Evolutionary conservation across 2,329 filamentous ascomycete genomes (phyloP), one percentile per base, ranked within the genome.

Genomic region (Fusarium circinatum): DNA sequence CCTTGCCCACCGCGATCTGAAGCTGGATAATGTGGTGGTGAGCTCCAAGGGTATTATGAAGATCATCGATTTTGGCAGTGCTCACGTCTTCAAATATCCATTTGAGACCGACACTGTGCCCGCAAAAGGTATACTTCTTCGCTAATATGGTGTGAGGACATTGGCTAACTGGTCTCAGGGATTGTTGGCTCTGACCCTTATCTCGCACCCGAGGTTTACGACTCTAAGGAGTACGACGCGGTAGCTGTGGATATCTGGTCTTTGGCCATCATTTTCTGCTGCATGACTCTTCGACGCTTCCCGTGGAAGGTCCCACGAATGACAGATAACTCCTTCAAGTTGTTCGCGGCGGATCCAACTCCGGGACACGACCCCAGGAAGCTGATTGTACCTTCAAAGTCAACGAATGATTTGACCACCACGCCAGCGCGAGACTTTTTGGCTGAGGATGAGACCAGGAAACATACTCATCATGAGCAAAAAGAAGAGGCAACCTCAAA

Each of bases 11-110:
- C 91, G 96, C 49, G 96, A 99, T 86, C 80, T 99, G 78, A 99
- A 99, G 84, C 85, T 99, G 77, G 96, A 99, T 84, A 99, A 99
- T 77, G 96, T 99, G 26, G 96, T 99, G 34, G 95, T 99, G 68
- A 98, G 95, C 80, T 94, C 97, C 79, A 90, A 93, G 79, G 96
- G 96, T 5, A 98, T 99, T 78, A 98, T 99, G 95, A 99, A 99
- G 84, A 93, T 99, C 74, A 99, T 99, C 79, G 96, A 99, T 82
- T 99, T 99, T 83, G 96, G 96, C 32, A 98, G 95, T 84, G 96
- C 96, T 2, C 95, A 96, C 75, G 96, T 99, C 45, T 99, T 98
- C 85, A 92, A 94, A 78, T 99, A 99, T 86, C 96, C 96, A 0
- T 98, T 99, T 79, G 96, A 99, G 83, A 95, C 92, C 74, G 94